Evolutionary conservation across 2,329 filamentous ascomycete species (phyloP).

Genomic region (Trichoderma sp.): DNA sequence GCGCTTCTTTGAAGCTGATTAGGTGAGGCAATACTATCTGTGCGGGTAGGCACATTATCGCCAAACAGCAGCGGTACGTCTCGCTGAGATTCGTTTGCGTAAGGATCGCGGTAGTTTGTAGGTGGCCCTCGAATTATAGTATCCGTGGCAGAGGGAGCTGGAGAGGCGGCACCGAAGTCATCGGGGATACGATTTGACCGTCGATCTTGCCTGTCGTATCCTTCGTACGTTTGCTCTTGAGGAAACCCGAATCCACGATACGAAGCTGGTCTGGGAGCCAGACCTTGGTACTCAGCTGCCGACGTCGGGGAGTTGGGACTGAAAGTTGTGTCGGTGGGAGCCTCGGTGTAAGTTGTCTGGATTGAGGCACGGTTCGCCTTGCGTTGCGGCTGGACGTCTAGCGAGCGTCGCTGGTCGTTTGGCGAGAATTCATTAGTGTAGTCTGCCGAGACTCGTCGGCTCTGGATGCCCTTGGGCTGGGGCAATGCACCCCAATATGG

Average conservation of each 20-base stretch:
- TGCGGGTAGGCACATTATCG: conserved; percentile 26
- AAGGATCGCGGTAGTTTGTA: conserved; percentile 52
- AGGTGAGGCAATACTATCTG: conserved; percentile 24
- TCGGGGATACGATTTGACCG: conserved; percentile 30
- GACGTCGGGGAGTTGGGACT: conserved; percentile 57
- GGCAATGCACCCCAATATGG: conserved; percentile 61
- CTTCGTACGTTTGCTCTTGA: conserved; percentile 39
- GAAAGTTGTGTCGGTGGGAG: conserved; percentile 56
- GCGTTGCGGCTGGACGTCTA: conserved; percentile 40
- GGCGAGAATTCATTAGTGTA: conserved; percentile 29
- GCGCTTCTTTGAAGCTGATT: conserved; percentile 39
- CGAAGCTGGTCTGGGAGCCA: conserved; percentile 59
- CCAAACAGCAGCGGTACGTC: conserved; percentile 21
- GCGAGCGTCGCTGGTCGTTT: conserved; percentile 33
- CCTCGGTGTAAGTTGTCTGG: conserved; percentile 55
- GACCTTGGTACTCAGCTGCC: conserved; percentile 49
- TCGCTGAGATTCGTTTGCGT: conserved; percentile 28
- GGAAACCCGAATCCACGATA: conserved; percentile 49
- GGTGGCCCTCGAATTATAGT: conserved; percentile 55
- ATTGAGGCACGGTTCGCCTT: conserved; percentile 52
- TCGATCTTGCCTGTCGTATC: conserved; percentile 21
- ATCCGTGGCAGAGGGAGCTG: conserved; percentile 56
- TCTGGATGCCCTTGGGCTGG: conserved; percentile 41
- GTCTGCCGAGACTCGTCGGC: conserved; percentile 36
- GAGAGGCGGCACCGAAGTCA: conserved; percentile 35